Base-by-base conservation (phyloP, 2,329 filamentous ascomycete species). In the Pseudocercospora fijiensis region DNA sequence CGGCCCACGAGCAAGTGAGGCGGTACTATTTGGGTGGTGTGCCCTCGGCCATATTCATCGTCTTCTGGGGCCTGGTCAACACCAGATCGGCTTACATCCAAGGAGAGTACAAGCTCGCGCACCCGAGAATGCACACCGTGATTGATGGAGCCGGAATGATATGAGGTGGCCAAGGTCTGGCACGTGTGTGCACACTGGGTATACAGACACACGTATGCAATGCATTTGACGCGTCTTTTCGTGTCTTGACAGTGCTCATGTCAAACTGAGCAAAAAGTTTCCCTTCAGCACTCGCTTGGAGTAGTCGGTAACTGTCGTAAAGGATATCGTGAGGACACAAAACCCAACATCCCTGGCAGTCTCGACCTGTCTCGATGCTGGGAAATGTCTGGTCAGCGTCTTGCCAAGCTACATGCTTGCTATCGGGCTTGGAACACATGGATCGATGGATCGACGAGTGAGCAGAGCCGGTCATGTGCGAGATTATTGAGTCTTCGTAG, bases 91-190 rank as follows among this genome's bases (percentile, higher is more conserved):
- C 67, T 0, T 64, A 64, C 24, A 61, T 66, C 28, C 65, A 69
- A 57, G 65, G 67, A 11, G 58, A 67, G 22, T 69, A 61, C 63
- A 69, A 69, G 57, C 57, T 67, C 13, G 60, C 57, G 5, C 65
- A 69, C 52, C 67, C 58, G 4, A 61, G 55, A n/a, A 62, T 69
- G 58, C 67, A 67, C 37, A 69, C 67, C 2, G 60, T 69, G 16
- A 62, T 64, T n/a, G 67, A 69, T 30, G 65, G 30, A 4, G 61
- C 65, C 3, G 60, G 33, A 37, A n/a, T n/a, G 6, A 8, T 8
- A 8, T 16, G 37, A 16, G 37, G 1, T 41, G 37, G 37, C 37
- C 6, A n/a, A 41, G 37, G 37, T 16, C 37, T n/a, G 16, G 37
- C 37, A 5, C 11, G 8, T 30, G 28, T 30, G 37, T 41, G 37